These are phyloP conservation scores for Ailanthus altissimus DNA, from an alignment of 345 rosid genomes.

Conservation along the genomic window DNA sequence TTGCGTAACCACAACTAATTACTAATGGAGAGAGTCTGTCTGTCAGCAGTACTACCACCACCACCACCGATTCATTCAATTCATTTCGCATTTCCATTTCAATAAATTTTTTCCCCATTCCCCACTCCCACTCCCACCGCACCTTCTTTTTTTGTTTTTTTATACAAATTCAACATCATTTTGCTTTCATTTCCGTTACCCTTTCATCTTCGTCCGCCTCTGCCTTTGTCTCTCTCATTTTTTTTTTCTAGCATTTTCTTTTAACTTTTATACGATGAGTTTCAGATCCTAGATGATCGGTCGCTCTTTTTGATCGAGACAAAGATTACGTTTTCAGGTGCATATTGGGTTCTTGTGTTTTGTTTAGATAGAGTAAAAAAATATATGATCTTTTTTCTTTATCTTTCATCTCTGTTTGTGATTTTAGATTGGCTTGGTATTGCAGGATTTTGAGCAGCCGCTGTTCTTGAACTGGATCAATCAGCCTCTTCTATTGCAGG, in stretches of 20 bases:
- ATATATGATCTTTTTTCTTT: neutral
- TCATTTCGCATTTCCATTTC: neutral
- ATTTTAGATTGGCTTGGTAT: slow-evolving; percentile 12
- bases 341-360: slow-evolving; percentile 5
- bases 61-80: slow-evolving; percentile 22
- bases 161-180: neutral
- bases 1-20: slow-evolving; percentile 10
- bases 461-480: slow-evolving; percentile 18
- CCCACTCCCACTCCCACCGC: slow-evolving; percentile 25
- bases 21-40: neutral
- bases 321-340: slow-evolving; percentile 18
- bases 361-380: neutral
- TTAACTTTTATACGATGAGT: neutral
- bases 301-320: slow-evolving; percentile 14
- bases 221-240: neutral
- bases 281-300: slow-evolving; percentile 40
- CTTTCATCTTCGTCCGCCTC: slow-evolving; percentile 4
- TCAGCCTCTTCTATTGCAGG: slow-evolving; percentile 25
- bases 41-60: slow-evolving; percentile 25
- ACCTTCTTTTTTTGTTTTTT: slow-evolving; percentile 18
- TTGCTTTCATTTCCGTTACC: slow-evolving; percentile 21
- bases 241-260: slow-evolving; percentile 7
- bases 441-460: slow-evolving; percentile 28
- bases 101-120: slow-evolving; percentile 25
- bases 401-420: neutral